Base-by-base conservation (phyloP, 1,284 basidiomycete species). In the Austroboletus novae-zelandiae region DNA sequence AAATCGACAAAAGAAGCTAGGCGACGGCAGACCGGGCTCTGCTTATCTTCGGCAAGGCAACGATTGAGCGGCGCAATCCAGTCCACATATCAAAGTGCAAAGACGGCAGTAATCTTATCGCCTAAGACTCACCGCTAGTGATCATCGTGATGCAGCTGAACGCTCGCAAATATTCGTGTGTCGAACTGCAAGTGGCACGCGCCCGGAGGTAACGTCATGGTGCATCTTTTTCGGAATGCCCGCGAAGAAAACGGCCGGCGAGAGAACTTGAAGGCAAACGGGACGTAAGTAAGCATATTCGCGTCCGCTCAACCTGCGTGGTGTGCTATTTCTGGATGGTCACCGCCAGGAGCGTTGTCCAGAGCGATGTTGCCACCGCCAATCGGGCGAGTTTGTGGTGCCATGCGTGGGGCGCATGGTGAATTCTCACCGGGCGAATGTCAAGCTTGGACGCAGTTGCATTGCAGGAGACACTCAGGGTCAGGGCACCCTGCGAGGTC, bases 401-500 rank as follows among this genome's bases (percentile, higher is more conserved):
- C 58, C 56, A 58, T 42, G 56, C 56, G 43, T 44, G 13, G 3
- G 14, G 6, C 23, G 43, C 56, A 44, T 36, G 52, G 52, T 32
- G 43, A 10, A 29, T 51, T 55, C 42, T 23, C 50, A 47, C 9
- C 30, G 17, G 40, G 29, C 30, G n/a, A 54, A 31, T 32, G 35
- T 31, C 48, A 40, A 44, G 25, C 31, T 17, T 20, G 30, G 20
- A 23, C 15, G 34, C 15, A n/a, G 15, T 35, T 32, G 31, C 34
- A 2, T 35, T 35, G 34, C 7, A 8, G 14, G 34, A n/a, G 45
- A 49, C 45, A 47, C 40, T 58, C 58, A 64, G 61, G 62, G 59
- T 58, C 61, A 51, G 57, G 50, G 59, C 48, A 15, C 43, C 20
- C 52, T 59, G 57, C 31, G 56, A 59, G 47, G 32, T 52, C 36